Percentiles rank a stretch among this genome's conserved stretches.
phyloP scores from a whole-genome alignment of 768 basidiomycete species.

The Boletus rex-veris region DNA sequence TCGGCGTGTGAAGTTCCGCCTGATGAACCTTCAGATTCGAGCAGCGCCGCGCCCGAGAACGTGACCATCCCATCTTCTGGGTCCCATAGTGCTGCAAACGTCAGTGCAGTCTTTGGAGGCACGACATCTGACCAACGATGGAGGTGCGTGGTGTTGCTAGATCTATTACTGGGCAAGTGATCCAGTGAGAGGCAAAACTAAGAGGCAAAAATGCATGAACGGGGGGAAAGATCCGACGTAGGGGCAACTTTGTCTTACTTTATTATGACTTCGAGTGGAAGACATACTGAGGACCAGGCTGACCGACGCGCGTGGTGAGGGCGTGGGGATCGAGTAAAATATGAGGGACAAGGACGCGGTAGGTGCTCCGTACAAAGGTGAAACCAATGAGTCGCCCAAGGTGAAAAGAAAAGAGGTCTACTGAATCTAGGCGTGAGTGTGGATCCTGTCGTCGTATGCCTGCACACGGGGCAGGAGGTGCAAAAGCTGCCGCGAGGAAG shows the following conservation, averaged over 20 bases:
- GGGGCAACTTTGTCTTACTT: constrained; percentile 12
- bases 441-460: constrained; percentile 23
- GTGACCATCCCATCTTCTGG: constrained; percentile 54
- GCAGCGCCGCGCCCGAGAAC: constrained; percentile 50
- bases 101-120: constrained; percentile 52
- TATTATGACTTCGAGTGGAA: constrained; percentile 16
- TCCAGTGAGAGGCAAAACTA: constrained; percentile 28
- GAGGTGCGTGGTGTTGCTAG: constrained; percentile 12
- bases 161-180: constrained; percentile 3
- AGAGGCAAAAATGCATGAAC: neutral
- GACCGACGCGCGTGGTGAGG: neutral
- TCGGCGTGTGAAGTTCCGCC: constrained; percentile 6
- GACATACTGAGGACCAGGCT: constrained; percentile 11
- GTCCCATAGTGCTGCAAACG: constrained; percentile 60
- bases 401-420: neutral
- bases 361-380: neutral
- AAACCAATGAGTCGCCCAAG: neutral
- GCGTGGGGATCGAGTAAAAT: neutral
- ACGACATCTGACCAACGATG: constrained; percentile 56
- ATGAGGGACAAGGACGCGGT: neutral
- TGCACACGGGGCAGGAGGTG: constrained; percentile 19
- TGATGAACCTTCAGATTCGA: constrained; percentile 29
- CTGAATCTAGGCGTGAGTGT: neutral
- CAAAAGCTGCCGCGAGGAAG: constrained; percentile 5
- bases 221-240: neutral